Evolutionary conservation across 441 rosid species (phyloP), one percentile per base, ranked within the genome.

Genomic region (Eruca vesicaria): DNA sequence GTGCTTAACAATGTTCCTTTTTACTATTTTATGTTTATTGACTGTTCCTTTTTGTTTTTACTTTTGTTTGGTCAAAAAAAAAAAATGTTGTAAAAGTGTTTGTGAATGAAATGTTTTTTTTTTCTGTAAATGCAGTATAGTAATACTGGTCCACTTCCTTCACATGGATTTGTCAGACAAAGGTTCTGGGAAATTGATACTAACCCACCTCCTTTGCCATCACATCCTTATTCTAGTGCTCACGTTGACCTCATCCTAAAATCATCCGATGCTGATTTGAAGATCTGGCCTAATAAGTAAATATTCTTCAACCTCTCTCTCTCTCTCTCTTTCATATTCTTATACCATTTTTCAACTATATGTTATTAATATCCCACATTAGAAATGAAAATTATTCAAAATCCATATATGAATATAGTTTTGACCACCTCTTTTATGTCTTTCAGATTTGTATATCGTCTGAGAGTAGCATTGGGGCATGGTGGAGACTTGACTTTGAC

Each of bases 241-340:
- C 85, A 72, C 2, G 26, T 87, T 74, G 88, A 87, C 65, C 77
- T 87, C 21, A 85, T 87, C 64, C 78, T 84, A 38, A 84, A 61
- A 76, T 79, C 74, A 69, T 81, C 90, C 50, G 65, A 79, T 15
- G 94, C 80, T 16, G 94, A 86, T 57, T 50, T 76, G 20, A 89
- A 86, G 80, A 80, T 84, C 67, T 89, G 92, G 94, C 88, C 90
- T 63, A 89, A 86, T 77, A 89, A 84, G 92, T 87, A 50, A 75
- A 2, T 2, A 7, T 18, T 70, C 69, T 79, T 52, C 9, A 77
- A 78, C 6, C 41, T 36, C 23, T 45, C 23, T 45, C 23, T 8
- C 9, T 33, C 11, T 9, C 36, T 23, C 1, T 26, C 2, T 21
- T 29, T 26, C 31, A 19, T 36, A 23, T n/a, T 57, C 23, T 23